Evolutionary conservation across 2,329 filamentous ascomycete genomes (phyloP), one percentile per base, ranked within the genome.

Genomic region (Alternaria sp.): DNA sequence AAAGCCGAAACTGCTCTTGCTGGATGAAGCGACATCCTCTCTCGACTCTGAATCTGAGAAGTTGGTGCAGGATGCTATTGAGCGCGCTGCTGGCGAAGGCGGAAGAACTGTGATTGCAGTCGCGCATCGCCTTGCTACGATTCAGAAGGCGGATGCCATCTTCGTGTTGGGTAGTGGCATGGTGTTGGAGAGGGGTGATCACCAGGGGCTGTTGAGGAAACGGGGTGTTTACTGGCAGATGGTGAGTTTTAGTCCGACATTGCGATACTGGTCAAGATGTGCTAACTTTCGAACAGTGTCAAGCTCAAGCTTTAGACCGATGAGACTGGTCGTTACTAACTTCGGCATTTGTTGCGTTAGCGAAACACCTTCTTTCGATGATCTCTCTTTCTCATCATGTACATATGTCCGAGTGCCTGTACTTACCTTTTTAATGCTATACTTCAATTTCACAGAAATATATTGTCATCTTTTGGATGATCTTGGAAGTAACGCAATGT

Each of bases 141-240:
- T 80, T 30, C 78, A 80, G 64, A 79, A 78, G 46, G 78, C 78
- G 3, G 74, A 80, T 65, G 57, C 77, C 2, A 80, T 80, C 26
- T 79, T 78, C 53, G 78, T 80, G 15, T 49, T 80, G 62, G 71
- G 77, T 1, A 71, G 73, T 55, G 77, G 77, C 3, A 72, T 63
- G 52, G 73, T 80, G 10, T 25, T 80, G 44, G 78, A 80, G 65
- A 57, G 68, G 44, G 78, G 78, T 1, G 72, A 73, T 57, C 78
- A 80, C 62, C 69, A 73, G 54, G 62, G 56, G 3, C 47, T 80
- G 58, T 59, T 70, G 70, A 74, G 66, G 61, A 74, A 62, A 65
- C 71, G 67, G 44, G 77, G 76, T 0, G 65, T 79, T 4, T 79
- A 79, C 62, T 79, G 73, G 67, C 75, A 77, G 57, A 79, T 79